A percentile compares a stretch with the other conserved stretches of the same genome.
Evolutionary conservation across 2,329 filamentous ascomycete species (phyloP).

Genomic region (Ophiocordyceps sinensis): DNA sequence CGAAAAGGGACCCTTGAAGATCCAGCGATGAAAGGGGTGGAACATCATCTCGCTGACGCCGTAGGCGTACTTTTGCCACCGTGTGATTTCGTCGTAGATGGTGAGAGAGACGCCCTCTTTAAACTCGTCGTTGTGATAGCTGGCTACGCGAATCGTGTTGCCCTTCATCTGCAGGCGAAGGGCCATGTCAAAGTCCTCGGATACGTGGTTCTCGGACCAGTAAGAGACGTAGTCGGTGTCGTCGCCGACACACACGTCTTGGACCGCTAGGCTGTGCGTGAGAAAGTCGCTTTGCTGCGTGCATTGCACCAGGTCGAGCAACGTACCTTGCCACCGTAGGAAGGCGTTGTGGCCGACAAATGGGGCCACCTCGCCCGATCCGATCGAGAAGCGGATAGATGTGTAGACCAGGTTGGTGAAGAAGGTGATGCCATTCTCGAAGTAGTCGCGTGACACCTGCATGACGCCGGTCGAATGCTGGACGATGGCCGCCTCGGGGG

Average conservation of each 20-base stretch:
- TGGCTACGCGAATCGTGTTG: conserved; percentile 53
- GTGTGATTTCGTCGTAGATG: conserved; percentile 56
- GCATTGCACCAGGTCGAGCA: too few species aligned
- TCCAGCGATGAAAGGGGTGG: conserved; percentile 49
- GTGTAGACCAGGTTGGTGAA: conserved; percentile 70
- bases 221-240: conserved; percentile 44
- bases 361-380: conserved; percentile 56
- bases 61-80: conserved; percentile 63
- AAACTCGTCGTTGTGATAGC: conserved; percentile 56
- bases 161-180: conserved; percentile 55
- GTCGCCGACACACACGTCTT: conserved; percentile 15
- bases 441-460: conserved; percentile 58
- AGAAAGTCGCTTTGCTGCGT: background rate
- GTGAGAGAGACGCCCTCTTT: conserved; percentile 61
- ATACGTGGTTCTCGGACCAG: conserved; percentile 65
- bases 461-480: conserved; percentile 64
- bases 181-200: conserved; percentile 65
- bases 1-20: conserved; percentile 48
- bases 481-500: conserved; percentile 55
- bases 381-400: conserved; percentile 55
- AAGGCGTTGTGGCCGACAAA: conserved; percentile 71
- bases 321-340: conserved; percentile 42
- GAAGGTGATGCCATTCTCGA: conserved; percentile 61
- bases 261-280: conserved; percentile 11
- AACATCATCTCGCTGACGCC: conserved; percentile 60